Percentiles rank a stretch among this genome's conserved stretches.
phyloP scores from a whole-genome alignment of 2,329 filamentous ascomycete genomes.

The Pseudopithomyces chartarum region DNA sequence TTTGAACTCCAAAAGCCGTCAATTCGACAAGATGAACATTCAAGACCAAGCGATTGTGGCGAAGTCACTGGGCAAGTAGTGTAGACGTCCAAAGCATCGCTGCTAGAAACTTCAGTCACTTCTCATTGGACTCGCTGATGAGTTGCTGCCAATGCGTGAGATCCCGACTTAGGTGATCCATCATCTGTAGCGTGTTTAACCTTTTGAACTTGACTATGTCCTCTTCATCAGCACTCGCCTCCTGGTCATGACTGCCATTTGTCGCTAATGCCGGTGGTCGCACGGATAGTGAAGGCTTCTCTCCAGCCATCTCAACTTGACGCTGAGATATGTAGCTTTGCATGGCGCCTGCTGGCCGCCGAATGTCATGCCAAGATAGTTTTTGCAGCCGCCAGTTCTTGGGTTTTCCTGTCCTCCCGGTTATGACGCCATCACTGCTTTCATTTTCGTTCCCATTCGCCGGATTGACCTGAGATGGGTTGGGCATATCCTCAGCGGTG shows the following conservation, averaged over 20 bases:
- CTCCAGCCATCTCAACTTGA: conserved; percentile 82
- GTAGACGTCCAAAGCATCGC: too few relatives aligned
- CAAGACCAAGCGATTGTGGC: not conserved
- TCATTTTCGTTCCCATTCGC: conserved; percentile 50
- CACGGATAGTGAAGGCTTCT: conserved; percentile 39
- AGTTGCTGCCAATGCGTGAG: conserved; percentile 82
- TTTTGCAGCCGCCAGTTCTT: conserved; percentile 60
- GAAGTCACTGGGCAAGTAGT: not conserved
- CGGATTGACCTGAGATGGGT: conserved; percentile 38
- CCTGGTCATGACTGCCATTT: conserved; percentile 27
- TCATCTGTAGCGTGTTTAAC: conserved; percentile 83
- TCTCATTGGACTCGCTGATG: conserved; percentile 37
- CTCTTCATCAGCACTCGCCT: conserved; percentile 50
- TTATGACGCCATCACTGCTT: conserved; percentile 60
- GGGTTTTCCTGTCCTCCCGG: conserved; percentile 64
- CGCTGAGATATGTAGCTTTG: conserved; percentile 89
- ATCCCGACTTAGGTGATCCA: conserved; percentile 81
- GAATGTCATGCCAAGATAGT: conserved; percentile 86
- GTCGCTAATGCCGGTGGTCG: conserved; percentile 22
- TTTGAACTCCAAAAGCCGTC: not conserved
- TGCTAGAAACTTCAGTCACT: conserved; percentile 16
- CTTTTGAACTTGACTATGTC: conserved; percentile 64
- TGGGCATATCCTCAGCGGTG: conserved; percentile 29
- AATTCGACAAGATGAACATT: not conserved
- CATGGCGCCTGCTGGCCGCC: conserved; percentile 80